phyloP scores from a whole-genome alignment of 2,329 filamentous ascomycete species.

The Intubia oerlemansii region DNA sequence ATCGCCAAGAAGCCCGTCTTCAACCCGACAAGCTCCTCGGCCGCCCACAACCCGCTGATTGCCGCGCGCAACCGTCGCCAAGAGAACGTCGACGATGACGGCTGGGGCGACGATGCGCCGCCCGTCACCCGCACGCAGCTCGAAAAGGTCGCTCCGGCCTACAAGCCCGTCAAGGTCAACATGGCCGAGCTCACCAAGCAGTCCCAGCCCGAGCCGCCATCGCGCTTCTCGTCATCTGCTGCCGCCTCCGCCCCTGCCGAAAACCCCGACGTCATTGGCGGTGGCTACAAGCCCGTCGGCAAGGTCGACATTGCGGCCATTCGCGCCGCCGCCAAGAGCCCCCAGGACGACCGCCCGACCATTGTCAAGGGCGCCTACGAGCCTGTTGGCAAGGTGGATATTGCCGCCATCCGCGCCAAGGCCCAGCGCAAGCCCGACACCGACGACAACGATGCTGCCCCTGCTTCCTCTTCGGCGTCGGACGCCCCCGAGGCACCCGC shows the following conservation, averaged over 20 bases:
- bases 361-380: slow-evolving; percentile 86
- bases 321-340: slow-evolving; percentile 47
- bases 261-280: slow-evolving; percentile 44
- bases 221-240: slow-evolving; percentile 24
- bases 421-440: slow-evolving; percentile 5
- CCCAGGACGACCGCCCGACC: slow-evolving; percentile 53
- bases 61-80: slow-evolving; percentile 40
- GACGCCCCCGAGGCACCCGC: slow-evolving; percentile 7
- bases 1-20: slow-evolving; percentile 81
- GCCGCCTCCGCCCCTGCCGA: slow-evolving; percentile 17
- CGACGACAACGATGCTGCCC: slow-evolving; percentile 1
- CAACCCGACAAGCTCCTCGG: slow-evolving; percentile 43
- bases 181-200: slow-evolving; percentile 66
- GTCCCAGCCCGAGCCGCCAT: slow-evolving; percentile 32
- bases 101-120: slow-evolving; percentile 91
- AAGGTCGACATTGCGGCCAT: slow-evolving; percentile 96
- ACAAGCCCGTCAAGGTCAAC: slow-evolving; percentile 90
- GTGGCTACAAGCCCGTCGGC: slow-evolving; percentile 80
- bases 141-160: slow-evolving; percentile 80
- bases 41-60: slow-evolving; percentile 42
- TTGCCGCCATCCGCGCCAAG: slow-evolving; percentile 60
- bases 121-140: slow-evolving; percentile 67
- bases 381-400: slow-evolving; percentile 90
- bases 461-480: slow-evolving; percentile 1
- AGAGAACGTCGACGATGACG: slow-evolving; percentile 53